Evolutionary conservation across 495 filamentous ascomycete species (phyloP), one percentile per base, ranked within the genome.

Genomic region (Trypethelium eluteriae): DNA sequence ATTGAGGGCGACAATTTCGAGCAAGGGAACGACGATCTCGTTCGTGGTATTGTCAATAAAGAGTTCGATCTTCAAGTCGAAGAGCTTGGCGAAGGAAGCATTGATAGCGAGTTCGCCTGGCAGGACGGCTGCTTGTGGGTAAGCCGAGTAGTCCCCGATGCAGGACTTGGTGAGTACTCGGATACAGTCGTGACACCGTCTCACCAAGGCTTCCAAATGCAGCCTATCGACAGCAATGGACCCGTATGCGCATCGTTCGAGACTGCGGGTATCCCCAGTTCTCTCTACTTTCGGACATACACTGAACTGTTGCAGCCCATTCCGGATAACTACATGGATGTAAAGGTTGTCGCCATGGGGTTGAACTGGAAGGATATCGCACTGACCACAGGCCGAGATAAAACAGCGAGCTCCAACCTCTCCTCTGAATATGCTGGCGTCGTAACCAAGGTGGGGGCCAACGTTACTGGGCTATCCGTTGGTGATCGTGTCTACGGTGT

Each of bases 211-310:
- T 5, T 53, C 10, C 11, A 53, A 53, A 14, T 16, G 18, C 10
- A 14, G 11, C 49, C 12, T 5, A 53, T 53, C 10, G 2, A n/a
- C 49, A 53, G 11, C 5, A 11, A 49, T 3, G 57, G 39, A 4
- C 63, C 64, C 38, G 46, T 50, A 63, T 14, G 35, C 2, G 67
- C 46, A 4, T 50, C 25, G n/a, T 69, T 69, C 57, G 62, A 39
- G 18, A 64, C 62, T 4, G 64, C 69, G 5, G 69, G 69, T 32
- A 6, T 71, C 2, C 63, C 69, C 14, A 67, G 41, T 39, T 69
- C 67, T 2, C 2, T 69, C 9, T 69, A 69, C 25, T 72, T 72
- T 64, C n/a, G 39, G 14, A 14, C 0, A 9, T 11, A 71, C 59
- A 16, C 16, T 10, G n/a, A 38, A 0, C 14, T 73, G 6, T 3